Evolutionary conservation across 192 early-diverging fungal species (phyloP), one percentile per base, ranked within the genome.

Genomic region (Backusella sp.): DNA sequence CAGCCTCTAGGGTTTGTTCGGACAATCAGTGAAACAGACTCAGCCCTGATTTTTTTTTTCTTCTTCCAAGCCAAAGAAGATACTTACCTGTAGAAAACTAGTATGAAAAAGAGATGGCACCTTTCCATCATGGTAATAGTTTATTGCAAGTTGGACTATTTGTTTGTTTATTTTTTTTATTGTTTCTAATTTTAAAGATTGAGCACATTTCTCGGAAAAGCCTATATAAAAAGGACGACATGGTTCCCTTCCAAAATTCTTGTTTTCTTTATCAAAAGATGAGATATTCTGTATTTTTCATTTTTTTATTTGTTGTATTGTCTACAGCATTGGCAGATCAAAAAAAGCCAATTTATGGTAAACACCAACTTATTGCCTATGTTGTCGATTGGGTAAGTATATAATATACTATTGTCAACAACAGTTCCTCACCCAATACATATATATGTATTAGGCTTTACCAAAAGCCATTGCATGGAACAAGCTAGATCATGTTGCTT

Each of bases 401-500:
- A 8, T 6, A 6, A 52, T 15, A 35, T 34, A 36, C 69, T 4
- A 15, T 30, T 59, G 34, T 69, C 9, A 12, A 41, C 2, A 39
- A 32, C 6, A n/a, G 17, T 68, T 14, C 21, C 34, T 41, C 23
- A 39, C 11, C 8, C 12, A 36, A 69, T 41, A 23, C 41, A 7
- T 14, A 32, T 32, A 32, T 32, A 9, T n/a, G n/a, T 66, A 32
- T 3, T 73, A 77, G 81, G 70, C 68, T 26, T 21, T 82, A 15
- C 71, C 82, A 17, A 76, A 67, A 30, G 52, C 49, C 19, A 80
- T 85, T 62, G 37, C 84, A 21, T 85, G 70, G 67, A n/a, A 42
- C 4, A 87, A 82, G 59, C 80, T 84, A 35, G 90, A 90, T 7
- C 91, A 92, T 79, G 77, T 90, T 70, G 87, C 88, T 70, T 86